A percentile compares a stretch with the other conserved stretches of the same genome.
Conservation (phyloP, 768 basidiomycete species). For the Gymnopilus dilepis region DNA sequence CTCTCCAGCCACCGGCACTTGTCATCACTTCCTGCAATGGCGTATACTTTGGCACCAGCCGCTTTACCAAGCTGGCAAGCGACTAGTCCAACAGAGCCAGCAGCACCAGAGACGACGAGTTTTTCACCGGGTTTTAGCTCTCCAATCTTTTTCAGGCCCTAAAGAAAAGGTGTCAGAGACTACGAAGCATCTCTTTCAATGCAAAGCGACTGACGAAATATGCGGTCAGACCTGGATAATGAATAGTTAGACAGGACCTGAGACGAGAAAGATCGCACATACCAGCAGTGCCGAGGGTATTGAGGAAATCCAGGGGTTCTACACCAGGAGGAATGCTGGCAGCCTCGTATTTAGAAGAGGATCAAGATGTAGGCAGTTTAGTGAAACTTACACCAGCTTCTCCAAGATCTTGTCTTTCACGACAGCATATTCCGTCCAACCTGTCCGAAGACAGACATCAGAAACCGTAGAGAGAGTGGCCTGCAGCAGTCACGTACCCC, state of each 20-base stretch:
- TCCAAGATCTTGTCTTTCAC: conserved; percentile 55
- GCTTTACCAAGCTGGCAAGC: conserved; percentile 86
- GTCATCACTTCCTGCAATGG: conserved; percentile 82
- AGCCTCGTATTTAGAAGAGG: neutral
- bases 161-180: neutral
- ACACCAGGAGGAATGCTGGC: conserved; percentile 64
- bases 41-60: conserved; percentile 81
- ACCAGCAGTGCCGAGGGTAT: conserved; percentile 80
- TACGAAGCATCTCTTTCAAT: too few relatives aligned
- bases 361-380: neutral
- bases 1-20: conserved; percentile 88
- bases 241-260: neutral
- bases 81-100: conserved; percentile 86
- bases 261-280: conserved; percentile 24
- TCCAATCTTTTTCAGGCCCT: conserved; percentile 87
- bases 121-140: conserved; percentile 84
- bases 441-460: conserved; percentile 37
- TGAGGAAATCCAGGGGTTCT: conserved; percentile 77
- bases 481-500: conserved; percentile 54
- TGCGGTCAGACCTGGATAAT: conserved; percentile 73
- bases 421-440: conserved; percentile 80
- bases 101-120: conserved; percentile 87
- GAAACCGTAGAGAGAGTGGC: neutral
- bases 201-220: conserved; percentile 70
- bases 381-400: conserved; percentile 58